Evolutionary conservation across 306 rosid species (phyloP).

Genomic region (Fagus crenata): DNA sequence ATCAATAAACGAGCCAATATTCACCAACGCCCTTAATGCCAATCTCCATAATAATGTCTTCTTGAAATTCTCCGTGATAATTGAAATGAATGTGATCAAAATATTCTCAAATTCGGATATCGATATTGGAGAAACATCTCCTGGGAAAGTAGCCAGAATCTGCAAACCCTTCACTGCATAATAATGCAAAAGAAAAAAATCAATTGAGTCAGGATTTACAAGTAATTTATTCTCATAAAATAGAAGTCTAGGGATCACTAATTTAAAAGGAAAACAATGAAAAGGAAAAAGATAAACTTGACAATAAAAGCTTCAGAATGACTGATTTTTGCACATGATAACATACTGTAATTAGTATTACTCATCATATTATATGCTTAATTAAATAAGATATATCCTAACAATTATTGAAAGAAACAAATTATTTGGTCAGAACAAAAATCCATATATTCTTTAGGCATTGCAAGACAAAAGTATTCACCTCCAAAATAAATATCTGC

Average conservation of each 20-base stretch:
- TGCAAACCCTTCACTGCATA: constrained; percentile 84
- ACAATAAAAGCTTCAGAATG: not conserved
- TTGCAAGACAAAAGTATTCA: constrained; percentile 38
- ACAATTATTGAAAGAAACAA: not conserved
- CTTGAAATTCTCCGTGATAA: constrained; percentile 56
- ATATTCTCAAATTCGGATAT: constrained; percentile 50
- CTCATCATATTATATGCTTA: not conserved
- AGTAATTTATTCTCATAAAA: not conserved
- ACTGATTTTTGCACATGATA: constrained; percentile 13
- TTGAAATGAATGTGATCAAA: constrained; percentile 63
- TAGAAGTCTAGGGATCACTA: constrained; percentile 16
- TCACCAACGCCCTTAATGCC: constrained; percentile 64
- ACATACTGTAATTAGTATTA: constrained; percentile 15
- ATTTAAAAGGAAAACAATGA: not conserved
- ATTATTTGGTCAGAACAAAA: constrained; percentile 7
- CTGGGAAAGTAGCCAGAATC: constrained; percentile 68
- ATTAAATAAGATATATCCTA: not conserved
- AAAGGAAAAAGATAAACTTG: not conserved
- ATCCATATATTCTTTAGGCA: not conserved
- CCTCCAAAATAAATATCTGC: constrained; percentile 72
- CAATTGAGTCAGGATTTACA: constrained; percentile 25
- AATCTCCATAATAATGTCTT: constrained; percentile 61
- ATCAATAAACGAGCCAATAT: constrained; percentile 64
- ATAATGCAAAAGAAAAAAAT: constrained; percentile 28
- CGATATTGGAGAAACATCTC: constrained; percentile 63